phyloP scores from a whole-genome alignment of 176 grass and related monocot species.

The Rhynchospora breviuscula region DNA sequence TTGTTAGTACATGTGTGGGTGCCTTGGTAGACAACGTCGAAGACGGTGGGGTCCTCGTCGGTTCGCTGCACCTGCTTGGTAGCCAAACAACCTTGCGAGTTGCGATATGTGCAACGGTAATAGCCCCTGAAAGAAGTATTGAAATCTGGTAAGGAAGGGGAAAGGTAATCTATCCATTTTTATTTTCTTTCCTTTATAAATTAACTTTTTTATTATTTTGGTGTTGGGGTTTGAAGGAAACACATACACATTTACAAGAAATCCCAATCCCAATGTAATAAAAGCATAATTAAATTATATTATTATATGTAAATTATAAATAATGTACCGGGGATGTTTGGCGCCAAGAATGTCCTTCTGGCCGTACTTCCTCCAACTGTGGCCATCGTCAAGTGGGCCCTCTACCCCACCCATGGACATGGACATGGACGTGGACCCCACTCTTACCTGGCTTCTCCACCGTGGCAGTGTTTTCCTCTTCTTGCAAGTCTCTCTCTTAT shows the following conservation, averaged over 20 bases:
- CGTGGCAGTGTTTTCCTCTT: slow-evolving; percentile 47
- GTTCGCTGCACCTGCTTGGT: slow-evolving; percentile 88
- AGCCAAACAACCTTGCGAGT: slow-evolving; percentile 53
- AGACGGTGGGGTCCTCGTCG: slow-evolving; percentile 54
- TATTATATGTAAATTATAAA: no score
- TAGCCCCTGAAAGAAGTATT: slow-evolving; percentile 39
- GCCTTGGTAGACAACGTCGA: slow-evolving; percentile 76
- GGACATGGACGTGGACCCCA: not conserved
- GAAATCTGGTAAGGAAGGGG: not conserved
- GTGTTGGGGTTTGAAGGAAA: no score
- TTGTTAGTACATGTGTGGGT: slow-evolving; percentile 54
- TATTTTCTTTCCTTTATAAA: not conserved
- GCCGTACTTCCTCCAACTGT: slow-evolving; percentile 85
- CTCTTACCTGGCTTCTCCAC: slow-evolving; percentile 50
- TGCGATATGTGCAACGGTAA: slow-evolving; percentile 91
- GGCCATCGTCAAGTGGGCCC: slow-evolving; percentile 50
- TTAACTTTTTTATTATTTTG: not conserved
- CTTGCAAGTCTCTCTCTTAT: slow-evolving; percentile 28
- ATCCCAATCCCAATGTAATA: no score
- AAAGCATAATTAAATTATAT: no score
- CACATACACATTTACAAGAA: no score
- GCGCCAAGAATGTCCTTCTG: slow-evolving; percentile 90
- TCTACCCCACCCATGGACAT: slow-evolving; percentile 16
- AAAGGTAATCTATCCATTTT: not conserved
- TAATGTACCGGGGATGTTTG: slow-evolving; percentile 47